These are phyloP conservation scores for Blastobotrys peoriensis DNA, from an alignment of 805 yeast species.

Conservation along the genomic window DNA sequence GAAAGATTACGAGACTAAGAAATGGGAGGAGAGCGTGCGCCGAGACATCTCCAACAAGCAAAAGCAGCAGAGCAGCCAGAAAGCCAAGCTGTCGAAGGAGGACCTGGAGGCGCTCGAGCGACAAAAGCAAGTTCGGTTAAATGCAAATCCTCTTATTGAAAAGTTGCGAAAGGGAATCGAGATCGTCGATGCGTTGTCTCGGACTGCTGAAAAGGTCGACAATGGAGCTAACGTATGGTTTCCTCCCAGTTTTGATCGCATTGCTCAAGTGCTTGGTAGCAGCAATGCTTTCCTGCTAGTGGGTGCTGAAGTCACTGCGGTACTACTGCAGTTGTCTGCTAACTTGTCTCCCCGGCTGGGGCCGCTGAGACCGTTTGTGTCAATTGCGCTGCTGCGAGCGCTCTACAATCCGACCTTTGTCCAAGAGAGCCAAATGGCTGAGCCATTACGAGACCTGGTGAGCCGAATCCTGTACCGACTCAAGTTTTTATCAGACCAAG, in stretches of 20 bases:
- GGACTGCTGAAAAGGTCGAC: conserved; percentile 44
- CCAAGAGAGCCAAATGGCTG: conserved; percentile 32
- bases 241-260: conserved; percentile 52
- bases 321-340: conserved; percentile 51
- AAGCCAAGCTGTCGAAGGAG: conserved; percentile 60
- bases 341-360: conserved; percentile 50
- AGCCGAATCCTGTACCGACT: conserved; percentile 69
- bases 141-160: conserved; percentile 36
- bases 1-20: conserved; percentile 75
- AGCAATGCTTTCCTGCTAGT: conserved; percentile 27
- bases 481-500: conserved; percentile 67
- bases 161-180: conserved; percentile 45
- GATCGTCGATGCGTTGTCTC: conserved; percentile 49
- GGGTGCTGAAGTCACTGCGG: conserved; percentile 35
- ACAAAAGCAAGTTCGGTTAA: conserved; percentile 52
- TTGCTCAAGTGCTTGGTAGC: conserved; percentile 34
- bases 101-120: conserved; percentile 64
- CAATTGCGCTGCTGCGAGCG: conserved; percentile 63
- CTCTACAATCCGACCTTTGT: conserved; percentile 35
- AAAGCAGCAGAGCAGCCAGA: conserved; percentile 17
- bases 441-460: conserved; percentile 44
- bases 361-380: conserved; percentile 47
- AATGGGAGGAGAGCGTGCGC: conserved; percentile 86
- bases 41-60: conserved; percentile 62
- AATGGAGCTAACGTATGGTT: conserved; percentile 70